phyloP scores from a whole-genome alignment of 108 stramenopile species.

The Fistulifera pelliculosa region DNA sequence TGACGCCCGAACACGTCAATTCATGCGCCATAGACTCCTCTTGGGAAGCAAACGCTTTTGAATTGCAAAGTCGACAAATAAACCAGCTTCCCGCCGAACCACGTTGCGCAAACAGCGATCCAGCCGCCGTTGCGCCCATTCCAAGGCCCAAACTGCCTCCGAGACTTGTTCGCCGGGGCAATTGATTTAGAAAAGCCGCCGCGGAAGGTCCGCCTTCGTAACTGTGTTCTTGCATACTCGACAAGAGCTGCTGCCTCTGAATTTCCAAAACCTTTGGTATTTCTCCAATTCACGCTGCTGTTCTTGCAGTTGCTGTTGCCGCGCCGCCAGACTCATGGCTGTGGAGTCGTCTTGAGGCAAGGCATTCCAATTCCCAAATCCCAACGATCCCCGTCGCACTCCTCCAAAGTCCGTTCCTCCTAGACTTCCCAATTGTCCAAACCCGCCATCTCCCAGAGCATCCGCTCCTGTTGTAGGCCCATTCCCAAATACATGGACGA shows the following conservation, averaged over 20 bases:
- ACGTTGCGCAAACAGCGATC: neutral
- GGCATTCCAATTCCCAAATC: neutral
- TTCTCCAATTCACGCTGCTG: slow-evolving; percentile 44
- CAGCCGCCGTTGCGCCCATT: neutral
- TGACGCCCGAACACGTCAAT: neutral
- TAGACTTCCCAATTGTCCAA: neutral
- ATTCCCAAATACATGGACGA: slow-evolving; percentile 20
- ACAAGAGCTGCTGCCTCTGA: slow-evolving; percentile 34
- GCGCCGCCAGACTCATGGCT: slow-evolving; percentile 1
- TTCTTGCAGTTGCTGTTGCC: slow-evolving; percentile 34
- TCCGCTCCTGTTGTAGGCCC: slow-evolving; percentile 1
- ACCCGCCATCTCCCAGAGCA: neutral
- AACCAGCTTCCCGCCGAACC: slow-evolving; percentile 22
- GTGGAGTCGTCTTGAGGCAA: slow-evolving; percentile 4
- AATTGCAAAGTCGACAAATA: slow-evolving; percentile 42
- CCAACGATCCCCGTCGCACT: neutral
- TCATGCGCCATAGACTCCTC: slow-evolving; percentile 31
- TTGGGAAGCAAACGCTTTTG: slow-evolving; percentile 37
- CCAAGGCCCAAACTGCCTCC: slow-evolving; percentile 6
- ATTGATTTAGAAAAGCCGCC: too few species aligned
- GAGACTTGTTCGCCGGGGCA: too few species aligned
- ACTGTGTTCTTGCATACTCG: slow-evolving; percentile 29
- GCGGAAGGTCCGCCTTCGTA: neutral
- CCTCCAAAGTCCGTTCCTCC: neutral
- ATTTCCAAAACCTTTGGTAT: slow-evolving; percentile 32